phyloP scores from a whole-genome alignment of 768 basidiomycete species.

The Tephrocybe sp. region DNA sequence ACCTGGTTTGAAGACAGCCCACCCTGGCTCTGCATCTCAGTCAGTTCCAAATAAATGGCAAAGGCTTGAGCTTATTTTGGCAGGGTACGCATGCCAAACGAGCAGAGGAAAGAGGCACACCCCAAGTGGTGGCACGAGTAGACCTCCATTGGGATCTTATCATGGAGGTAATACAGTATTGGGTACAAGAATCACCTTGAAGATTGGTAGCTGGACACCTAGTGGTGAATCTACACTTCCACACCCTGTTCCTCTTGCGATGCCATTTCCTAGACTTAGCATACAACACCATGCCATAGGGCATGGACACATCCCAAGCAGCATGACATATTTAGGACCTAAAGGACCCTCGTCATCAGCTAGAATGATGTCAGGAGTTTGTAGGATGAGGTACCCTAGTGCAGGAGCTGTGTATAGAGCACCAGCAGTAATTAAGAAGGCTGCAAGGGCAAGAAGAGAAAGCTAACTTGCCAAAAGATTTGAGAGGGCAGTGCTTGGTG shows the following conservation, averaged over 20 bases:
- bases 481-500: conserved; percentile 70
- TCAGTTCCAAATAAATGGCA: conserved; percentile 66
- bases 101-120: conserved; percentile 21
- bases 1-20: conserved; percentile 45
- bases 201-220: conserved; percentile 42
- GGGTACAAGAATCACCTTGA: conserved; percentile 37
- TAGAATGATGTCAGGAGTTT: conserved; percentile 20
- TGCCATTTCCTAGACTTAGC: conserved; percentile 51
- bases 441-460: conserved; percentile 59
- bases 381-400: conserved; percentile 27
- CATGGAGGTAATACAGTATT: conserved; percentile 35
- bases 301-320: conserved; percentile 49
- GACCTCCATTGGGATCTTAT: conserved; percentile 43
- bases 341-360: conserved; percentile 20
- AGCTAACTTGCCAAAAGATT: conserved; percentile 87
- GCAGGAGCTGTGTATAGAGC: conserved; percentile 16
- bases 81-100: conserved; percentile 18
- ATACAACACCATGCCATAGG: conserved; percentile 56
- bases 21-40: conserved; percentile 55
- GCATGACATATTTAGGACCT: conserved; percentile 16
- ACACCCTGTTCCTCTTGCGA: conserved; percentile 39
- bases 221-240: conserved; percentile 32
- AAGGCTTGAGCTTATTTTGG: conserved; percentile 41
- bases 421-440: conserved; percentile 43
- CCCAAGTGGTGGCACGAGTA: conserved; percentile 17